Evolutionary conservation across 306 rosid species (phyloP), one percentile per base, ranked within the genome.

Genomic region (Ceratonia siliqua): DNA sequence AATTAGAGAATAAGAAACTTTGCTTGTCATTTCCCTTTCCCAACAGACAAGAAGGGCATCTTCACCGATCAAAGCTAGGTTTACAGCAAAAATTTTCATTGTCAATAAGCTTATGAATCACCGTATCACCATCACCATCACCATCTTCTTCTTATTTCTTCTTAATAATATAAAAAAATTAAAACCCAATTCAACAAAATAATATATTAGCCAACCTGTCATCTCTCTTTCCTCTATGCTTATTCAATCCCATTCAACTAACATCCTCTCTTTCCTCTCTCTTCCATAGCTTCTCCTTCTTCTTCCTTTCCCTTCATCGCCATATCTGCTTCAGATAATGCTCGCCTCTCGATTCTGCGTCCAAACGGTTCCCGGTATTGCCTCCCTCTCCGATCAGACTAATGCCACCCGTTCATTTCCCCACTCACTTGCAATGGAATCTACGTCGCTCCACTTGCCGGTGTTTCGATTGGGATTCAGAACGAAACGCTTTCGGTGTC

Each of bases 331-430:
- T 63, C 46, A 22, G 35, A 73, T 8, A 73, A 89, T 89, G 94
- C 81, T 83, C 4, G 68, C 62, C 14, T 79, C 74, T 25, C 80
- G 78, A 22, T 59, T 72, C 17, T 68, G 53, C 62, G 58, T 76
- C 66, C 88, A 72, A 13, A 49, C 86, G 48, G 42, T 72, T 18
- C 17, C 85, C 54, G 81, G 87, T 72, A 33, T 24, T 18, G 82
- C 45, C 32, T 68, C 72, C 41, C 42, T 72, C 75, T 33, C 75
- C 68, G 92, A 95, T 83, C 96, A 78, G 65, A 59, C 78, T 1
- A 77, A 73, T 75, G 66, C 78, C 52, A 41, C 25, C 50, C 85
- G 61, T 30, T 57, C 87, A 28, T 33, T 69, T 38, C 71, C 81
- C 10, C 64, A 21, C 50, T 59, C 90, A 52, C 50, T 72, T 59